Conservation (phyloP, 2,329 filamentous ascomycete species). For the Fusarium nanum region DNA sequence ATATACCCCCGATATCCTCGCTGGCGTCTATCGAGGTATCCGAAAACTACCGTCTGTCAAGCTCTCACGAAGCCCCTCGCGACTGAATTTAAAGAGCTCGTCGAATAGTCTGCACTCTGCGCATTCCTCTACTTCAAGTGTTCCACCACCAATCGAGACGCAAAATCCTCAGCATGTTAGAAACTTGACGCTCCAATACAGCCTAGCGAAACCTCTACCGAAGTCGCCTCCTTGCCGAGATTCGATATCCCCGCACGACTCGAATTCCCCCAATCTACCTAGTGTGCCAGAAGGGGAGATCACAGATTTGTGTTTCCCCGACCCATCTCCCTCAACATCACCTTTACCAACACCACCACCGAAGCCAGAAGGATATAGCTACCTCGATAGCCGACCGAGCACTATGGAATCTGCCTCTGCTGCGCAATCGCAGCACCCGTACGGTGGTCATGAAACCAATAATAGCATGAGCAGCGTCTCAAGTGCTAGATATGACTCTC, state of each 20-base stretch:
- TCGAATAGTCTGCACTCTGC: constrained; percentile 34
- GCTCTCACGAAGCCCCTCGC: constrained; percentile 59
- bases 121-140: constrained; percentile 35
- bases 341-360: constrained; percentile 24
- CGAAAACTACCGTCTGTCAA: constrained; percentile 60
- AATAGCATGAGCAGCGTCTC: constrained; percentile 61
- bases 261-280: constrained; percentile 45
- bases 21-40: constrained; percentile 64
- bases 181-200: constrained; percentile 66
- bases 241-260: constrained; percentile 48
- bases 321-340: constrained; percentile 24
- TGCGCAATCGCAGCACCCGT: constrained; percentile 52
- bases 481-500: constrained; percentile 59
- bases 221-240: constrained; percentile 57
- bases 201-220: constrained; percentile 68
- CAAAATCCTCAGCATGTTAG: constrained; percentile 61
- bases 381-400: constrained; percentile 57
- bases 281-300: constrained; percentile 49
- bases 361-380: constrained; percentile 54
- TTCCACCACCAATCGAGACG: constrained; percentile 31
- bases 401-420: constrained; percentile 62
- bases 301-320: constrained; percentile 44
- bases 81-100: constrained; percentile 52
- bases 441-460: constrained; percentile 50
- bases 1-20: constrained; percentile 60